Base-by-base conservation (phyloP, 495 filamentous ascomycete genomes). In the Daldinia caldariorum region DNA sequence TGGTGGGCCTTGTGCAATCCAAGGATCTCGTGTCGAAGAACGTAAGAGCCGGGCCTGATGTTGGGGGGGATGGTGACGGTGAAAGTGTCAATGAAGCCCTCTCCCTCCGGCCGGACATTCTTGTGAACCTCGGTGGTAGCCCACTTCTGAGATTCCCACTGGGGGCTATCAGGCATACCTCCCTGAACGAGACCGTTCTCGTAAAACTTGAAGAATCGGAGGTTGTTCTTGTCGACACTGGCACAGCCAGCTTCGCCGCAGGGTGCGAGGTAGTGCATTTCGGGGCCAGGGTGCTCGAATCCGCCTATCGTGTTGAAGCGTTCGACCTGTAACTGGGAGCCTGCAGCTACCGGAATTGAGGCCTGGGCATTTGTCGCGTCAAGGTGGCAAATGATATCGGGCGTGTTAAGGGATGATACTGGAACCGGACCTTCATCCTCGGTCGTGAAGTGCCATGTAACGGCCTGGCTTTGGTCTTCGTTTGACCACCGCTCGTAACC, bases 121-220 rank as follows among this genome's bases (percentile, higher is more conserved):
- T 73, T 73, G 47, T 73, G 70, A 10, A 73, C 61, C 29, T 73
- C 70, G 8, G 70, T 73, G 7, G 86, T 79, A n/a, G 86, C 88
- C 91, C 91, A 94, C 32, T 76, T 85, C 16, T 73, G 70, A 4
- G 56, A 69, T 14, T 54, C 55, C 70, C 70, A 73, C 3, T 49
- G 67, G 18, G 38, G 75, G 31, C 6, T 67, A 26, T 84, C 87
- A 31, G 84, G 85, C 32, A 66, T 74, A 16, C 62, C 66, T 58
- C 81, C 83, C 66, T 82, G 67, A 62, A 88, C 73, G 31, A 92
- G 79, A 61, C 85, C 87, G 26, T 79, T 74, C 77, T 87, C 82
- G 55, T 84, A 86, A 64, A 94, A 88, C 85, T 93, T 94, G 80
- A 92, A 90, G 81, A 89, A 94, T 61, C 86, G 70, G 16, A 94